phyloP scores from a whole-genome alignment of 1,139 yeast genomes.

The Sugiyamaella sp. region DNA sequence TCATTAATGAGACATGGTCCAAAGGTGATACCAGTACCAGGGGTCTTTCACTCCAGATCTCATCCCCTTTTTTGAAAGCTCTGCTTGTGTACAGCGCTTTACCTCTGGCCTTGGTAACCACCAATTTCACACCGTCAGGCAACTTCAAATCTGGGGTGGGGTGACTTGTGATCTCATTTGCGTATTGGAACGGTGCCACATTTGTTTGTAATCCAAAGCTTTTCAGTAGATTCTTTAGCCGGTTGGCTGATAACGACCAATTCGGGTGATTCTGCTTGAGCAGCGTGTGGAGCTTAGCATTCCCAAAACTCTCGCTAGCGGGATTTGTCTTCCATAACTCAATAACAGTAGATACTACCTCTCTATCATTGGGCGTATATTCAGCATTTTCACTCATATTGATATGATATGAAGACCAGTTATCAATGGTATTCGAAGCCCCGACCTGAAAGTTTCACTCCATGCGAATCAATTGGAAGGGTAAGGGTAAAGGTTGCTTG shows the following conservation, averaged over 20 bases:
- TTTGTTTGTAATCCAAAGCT: conserved; percentile 49
- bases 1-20: conserved; percentile 64
- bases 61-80: conserved; percentile 50
- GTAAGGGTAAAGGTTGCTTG: not conserved
- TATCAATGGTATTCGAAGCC: no score
- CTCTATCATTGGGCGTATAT: conserved; percentile 59
- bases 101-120: conserved; percentile 43
- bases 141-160: conserved; percentile 54
- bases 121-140: conserved; percentile 60
- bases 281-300: conserved; percentile 55
- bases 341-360: conserved; percentile 63
- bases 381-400: conserved; percentile 17
- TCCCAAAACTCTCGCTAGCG: conserved; percentile 59
- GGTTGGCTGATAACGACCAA: conserved; percentile 66
- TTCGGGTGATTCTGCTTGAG: conserved; percentile 56
- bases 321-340: conserved; percentile 72
- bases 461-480: not conserved
- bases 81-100: conserved; percentile 41
- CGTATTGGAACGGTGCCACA: conserved; percentile 45
- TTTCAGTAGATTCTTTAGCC: conserved; percentile 57
- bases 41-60: conserved; percentile 65
- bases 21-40: conserved; percentile 71
- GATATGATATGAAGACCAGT: no score
- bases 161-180: conserved; percentile 53
- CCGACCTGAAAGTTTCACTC: not conserved